Evolutionary conservation across 495 filamentous ascomycete species (phyloP), one percentile per base, ranked within the genome.

Genomic region (Cenococcum geophilum): DNA sequence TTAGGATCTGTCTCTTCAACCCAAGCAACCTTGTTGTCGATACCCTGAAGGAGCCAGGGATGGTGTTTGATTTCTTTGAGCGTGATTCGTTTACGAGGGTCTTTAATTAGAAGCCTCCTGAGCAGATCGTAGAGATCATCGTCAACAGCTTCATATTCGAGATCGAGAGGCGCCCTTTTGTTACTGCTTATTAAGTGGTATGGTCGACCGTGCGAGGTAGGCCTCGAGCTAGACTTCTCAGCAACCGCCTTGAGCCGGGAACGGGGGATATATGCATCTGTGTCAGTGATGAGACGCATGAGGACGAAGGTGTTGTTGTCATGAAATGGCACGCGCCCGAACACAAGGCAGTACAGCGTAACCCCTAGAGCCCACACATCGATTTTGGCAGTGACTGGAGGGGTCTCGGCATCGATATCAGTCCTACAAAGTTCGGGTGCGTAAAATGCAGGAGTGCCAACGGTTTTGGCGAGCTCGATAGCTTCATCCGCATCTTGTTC

Each of bases 341-440:
- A 99, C 37, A 99, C 82, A 72, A 99, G 83, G 67, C 92, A 95
- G 74, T 95, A 99, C 0, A 99, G 80, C 0, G 93, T 99, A 18
- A 97, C 89, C 16, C 93, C 93, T 21, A 99, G 76, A 21, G 95
- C 95, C 92, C 93, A 99, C 21, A 99, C 87, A 69, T 99, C 93
- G 70, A 99, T 97, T 35, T 86, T 82, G 52, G 76, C 79, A 11
- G 84, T 87, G 53, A 90, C 85, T 16, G 74, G 74, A 55, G 76
- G 75, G 4, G 72, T 66, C 75, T 82, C 47, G 74, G 75, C 71
- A 75, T 83, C 76, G 1, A 77, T 62, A 55, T 89, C 87, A 6
- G 88, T 91, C 68, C 90, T 90, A 74, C 95, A 97, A n/a, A 99
- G 81, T 71, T 99, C 93, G 4, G 93, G 93, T 4, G 93, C 93